Base-by-base conservation (phyloP, 371 early-diverging fungal genomes). In the Circinella umbellata region DNA sequence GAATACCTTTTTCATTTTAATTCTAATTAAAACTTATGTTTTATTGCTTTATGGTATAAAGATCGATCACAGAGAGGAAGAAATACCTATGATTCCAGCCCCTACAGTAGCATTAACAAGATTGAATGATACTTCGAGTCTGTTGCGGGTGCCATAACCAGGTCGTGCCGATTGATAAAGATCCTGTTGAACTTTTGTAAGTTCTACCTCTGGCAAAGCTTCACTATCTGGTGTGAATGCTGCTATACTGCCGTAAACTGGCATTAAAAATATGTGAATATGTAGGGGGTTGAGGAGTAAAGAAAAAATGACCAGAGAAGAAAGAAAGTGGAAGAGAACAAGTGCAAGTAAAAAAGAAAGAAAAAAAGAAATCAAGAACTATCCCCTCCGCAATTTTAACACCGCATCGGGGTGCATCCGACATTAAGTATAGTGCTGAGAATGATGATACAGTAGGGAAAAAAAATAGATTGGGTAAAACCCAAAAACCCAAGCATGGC, bases 51-150 rank as follows among this genome's bases (percentile, higher is more conserved):
- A 27, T 27, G 27, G 27, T 27, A 27, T 27, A 27, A 27, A 27
- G 27, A 27, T 27, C 27, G 27, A 27, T 27, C 27, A 27, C 2
- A 27, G 27, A 27, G 27, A 27, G 27, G 27, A 27, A 27, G 27
- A 27, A 27, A 27, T 27, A 0, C 84, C 86, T 59, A 86, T 73
- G 57, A 86, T 80, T 39, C 86, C 86, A 14, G 86, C 80, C 8
- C 86, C 86, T 18, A 86, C 83, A 6, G 82, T 86, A 17, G 84
- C 80, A 69, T 86, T 86, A 53, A 82, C 80, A 49, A 86, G 70
- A 57, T 80, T 83, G 59, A 82, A 77, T 2, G 84, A 70, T 42
- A 77, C 76, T 47, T 74, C 69, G 27, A 71, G 47, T 17, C 64
- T 61, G 13, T 53, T 61, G 11, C 75, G 69, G 5, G 71, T 67